Evolutionary conservation across 176 grass and related monocot genomes (phyloP).

Genomic region (Musa troglodytarum): DNA sequence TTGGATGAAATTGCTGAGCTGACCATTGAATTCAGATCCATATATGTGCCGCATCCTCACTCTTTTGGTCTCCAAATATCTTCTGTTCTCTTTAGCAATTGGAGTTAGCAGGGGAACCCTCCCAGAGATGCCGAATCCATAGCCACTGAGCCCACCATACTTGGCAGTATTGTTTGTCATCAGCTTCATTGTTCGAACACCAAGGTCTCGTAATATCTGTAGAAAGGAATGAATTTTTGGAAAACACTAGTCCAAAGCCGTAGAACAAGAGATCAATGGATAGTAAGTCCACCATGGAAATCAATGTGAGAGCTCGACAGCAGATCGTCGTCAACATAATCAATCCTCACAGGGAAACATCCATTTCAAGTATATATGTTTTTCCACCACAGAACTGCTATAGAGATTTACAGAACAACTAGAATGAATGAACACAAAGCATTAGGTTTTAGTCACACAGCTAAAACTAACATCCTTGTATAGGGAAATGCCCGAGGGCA

Average conservation of each 20-base stretch:
- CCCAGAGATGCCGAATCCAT: not conserved
- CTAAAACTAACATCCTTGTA: too few relatives aligned
- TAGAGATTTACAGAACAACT: too few relatives aligned
- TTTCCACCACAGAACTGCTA: too few relatives aligned
- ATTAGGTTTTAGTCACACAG: too few relatives aligned
- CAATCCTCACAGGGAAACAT: too few relatives aligned
- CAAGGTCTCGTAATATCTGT: not conserved
- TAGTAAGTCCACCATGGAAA: too few relatives aligned
- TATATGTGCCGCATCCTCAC: slow-evolving; percentile 78
- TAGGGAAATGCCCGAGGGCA: too few relatives aligned
- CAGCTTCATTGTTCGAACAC: not conserved
- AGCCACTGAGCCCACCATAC: not conserved
- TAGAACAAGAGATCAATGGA: too few relatives aligned
- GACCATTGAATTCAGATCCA: slow-evolving; percentile 28
- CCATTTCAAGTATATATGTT: too few relatives aligned
- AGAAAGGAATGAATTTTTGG: not conserved
- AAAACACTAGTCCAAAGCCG: not conserved
- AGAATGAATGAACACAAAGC: too few relatives aligned
- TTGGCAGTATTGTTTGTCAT: not conserved
- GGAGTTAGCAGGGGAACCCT: slow-evolving; percentile 47
- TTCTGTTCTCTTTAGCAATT: slow-evolving; percentile 78
- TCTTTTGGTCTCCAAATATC: slow-evolving; percentile 83
- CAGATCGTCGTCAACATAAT: too few relatives aligned
- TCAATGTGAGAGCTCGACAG: too few relatives aligned
- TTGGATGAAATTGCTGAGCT: slow-evolving; percentile 1